These are phyloP conservation scores for Biscogniauxia mediterranea DNA, from an alignment of 2,329 filamentous ascomycete genomes.

Conservation along the genomic window DNA sequence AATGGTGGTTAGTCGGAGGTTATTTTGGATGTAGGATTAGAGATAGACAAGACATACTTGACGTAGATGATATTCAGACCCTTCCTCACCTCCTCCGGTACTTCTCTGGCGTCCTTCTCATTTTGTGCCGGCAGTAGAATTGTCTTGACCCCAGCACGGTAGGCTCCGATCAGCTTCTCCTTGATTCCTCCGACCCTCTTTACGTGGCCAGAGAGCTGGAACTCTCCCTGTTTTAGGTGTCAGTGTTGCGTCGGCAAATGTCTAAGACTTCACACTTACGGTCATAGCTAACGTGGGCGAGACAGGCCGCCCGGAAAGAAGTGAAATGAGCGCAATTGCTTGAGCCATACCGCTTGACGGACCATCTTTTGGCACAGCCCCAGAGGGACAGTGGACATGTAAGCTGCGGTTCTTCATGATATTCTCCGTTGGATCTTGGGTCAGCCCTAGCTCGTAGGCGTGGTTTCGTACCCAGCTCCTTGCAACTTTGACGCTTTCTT, in stretches of 20 bases:
- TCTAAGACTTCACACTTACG: conserved; percentile 42
- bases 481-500: conserved; percentile 95
- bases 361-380: conserved; percentile 92
- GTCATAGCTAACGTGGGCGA: conserved; percentile 96
- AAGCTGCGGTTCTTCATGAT: conserved; percentile 95
- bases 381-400: conserved; percentile 93
- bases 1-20: conserved; percentile 17
- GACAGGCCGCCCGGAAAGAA: conserved; percentile 83
- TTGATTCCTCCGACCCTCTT: conserved; percentile 97
- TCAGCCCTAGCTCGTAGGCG: conserved; percentile 85
- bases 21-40: background rate
- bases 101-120: conserved; percentile 85
- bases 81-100: conserved; percentile 84
- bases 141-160: conserved; percentile 90
- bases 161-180: conserved; percentile 94
- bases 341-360: conserved; percentile 87
- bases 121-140: conserved; percentile 87
- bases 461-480: conserved; percentile 97
- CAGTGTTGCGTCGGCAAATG: conserved; percentile 19
- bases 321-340: conserved; percentile 85
- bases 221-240: conserved; percentile 53
- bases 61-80: conserved; percentile 89
- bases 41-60: conserved; percentile 54
- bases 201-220: conserved; percentile 81
- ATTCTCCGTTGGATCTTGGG: conserved; percentile 76